A percentile compares a stretch with the other conserved stretches of the same genome.
phyloP scores from a whole-genome alignment of 2,329 filamentous ascomycete species.

The Parascedosporium putredinis region DNA sequence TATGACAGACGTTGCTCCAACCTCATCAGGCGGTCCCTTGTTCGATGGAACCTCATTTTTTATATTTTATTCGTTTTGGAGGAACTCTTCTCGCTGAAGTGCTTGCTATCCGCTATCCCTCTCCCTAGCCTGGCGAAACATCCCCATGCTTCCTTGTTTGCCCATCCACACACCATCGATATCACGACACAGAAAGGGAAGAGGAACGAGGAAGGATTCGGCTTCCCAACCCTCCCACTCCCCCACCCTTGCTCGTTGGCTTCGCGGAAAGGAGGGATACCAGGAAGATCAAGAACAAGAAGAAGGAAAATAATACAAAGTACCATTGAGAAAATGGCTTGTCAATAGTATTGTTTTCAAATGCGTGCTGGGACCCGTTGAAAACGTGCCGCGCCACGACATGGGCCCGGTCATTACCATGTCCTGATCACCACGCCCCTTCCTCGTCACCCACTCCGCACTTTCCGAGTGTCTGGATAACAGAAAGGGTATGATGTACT shows the following conservation, averaged over 20 bases:
- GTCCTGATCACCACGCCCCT: background rate
- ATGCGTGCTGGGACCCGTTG: background rate
- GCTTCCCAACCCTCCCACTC: background rate
- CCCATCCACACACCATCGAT: too few species aligned
- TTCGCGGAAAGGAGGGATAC: too few species aligned
- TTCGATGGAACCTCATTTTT: too few species aligned
- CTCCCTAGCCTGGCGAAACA: too few species aligned
- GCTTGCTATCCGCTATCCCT: too few species aligned
- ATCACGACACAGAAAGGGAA: slow-evolving; percentile 3
- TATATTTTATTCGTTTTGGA: too few species aligned
- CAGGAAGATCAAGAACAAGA: too few species aligned
- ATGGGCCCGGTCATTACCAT: background rate
- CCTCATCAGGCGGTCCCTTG: too few species aligned
- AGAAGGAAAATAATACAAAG: background rate
- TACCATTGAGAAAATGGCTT: background rate
- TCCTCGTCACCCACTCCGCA: background rate
- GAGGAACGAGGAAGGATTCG: background rate
- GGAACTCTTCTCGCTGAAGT: too few species aligned
- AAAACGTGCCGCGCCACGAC: background rate
- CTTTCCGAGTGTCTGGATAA: background rate
- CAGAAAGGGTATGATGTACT: background rate
- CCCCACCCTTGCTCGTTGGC: too few species aligned
- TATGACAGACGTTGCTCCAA: too few species aligned
- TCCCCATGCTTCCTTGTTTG: too few species aligned
- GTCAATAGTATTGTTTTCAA: background rate